These are phyloP conservation scores for Eucalyptus urophylla DNA, from an alignment of 345 rosid species.

Conservation along the genomic window DNA sequence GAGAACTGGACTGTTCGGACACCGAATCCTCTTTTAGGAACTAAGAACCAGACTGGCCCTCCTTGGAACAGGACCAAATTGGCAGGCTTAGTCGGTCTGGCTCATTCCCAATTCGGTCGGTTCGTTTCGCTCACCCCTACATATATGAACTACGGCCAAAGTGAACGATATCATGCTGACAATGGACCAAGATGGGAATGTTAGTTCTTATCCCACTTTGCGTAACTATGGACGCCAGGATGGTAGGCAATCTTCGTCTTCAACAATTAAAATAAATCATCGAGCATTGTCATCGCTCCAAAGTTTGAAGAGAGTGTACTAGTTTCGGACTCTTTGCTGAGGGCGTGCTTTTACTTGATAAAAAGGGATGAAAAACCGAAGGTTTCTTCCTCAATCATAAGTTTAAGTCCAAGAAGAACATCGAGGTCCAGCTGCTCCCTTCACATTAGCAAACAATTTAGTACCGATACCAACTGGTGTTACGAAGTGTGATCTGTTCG, in stretches of 20 bases:
- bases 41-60: neutral
- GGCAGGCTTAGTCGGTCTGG: rapidly evolving
- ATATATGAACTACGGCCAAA: neutral
- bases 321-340: neutral
- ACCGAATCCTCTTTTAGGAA: neutral
- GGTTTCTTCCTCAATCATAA: neutral
- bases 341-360: neutral
- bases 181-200: neutral
- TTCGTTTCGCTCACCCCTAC: neutral
- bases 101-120: neutral
- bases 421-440: neutral
- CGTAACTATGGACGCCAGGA: neutral
- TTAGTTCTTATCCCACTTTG: neutral
- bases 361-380: neutral
- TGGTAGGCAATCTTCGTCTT: neutral
- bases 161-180: neutral
- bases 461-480: neutral
- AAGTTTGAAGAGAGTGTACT: neutral
- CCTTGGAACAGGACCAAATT: neutral
- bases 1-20: neutral
- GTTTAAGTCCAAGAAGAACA: neutral
- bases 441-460: neutral
- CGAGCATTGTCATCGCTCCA: neutral
- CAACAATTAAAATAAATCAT: neutral
- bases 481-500: neutral